Evolutionary conservation across 495 filamentous ascomycete genomes (phyloP).

Genomic region (Trichocladium antarcticum): DNA sequence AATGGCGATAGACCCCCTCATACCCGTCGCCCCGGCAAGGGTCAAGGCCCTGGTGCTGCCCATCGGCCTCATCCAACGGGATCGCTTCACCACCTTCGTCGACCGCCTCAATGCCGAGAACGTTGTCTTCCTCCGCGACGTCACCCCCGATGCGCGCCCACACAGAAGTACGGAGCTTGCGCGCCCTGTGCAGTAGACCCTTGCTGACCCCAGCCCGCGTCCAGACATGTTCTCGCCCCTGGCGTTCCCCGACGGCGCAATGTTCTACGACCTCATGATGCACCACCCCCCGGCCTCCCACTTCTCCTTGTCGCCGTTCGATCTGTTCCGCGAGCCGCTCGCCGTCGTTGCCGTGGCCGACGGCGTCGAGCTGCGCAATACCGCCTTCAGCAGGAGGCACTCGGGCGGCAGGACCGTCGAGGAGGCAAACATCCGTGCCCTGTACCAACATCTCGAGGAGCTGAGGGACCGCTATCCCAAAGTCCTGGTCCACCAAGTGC

Average conservation of each 20-base stretch:
- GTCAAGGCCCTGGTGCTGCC: constrained; percentile 75
- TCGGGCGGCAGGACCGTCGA: constrained; percentile 37
- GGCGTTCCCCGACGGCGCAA: constrained; percentile 76
- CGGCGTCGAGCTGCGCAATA: constrained; percentile 46
- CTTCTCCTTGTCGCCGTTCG: constrained; percentile 70
- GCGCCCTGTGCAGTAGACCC: not conserved
- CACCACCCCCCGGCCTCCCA: constrained; percentile 67
- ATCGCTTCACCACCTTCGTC: constrained; percentile 69
- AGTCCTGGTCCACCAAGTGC: constrained; percentile 62
- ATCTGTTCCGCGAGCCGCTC: constrained; percentile 69
- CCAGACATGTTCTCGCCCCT: constrained; percentile 91
- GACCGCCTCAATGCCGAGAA: constrained; percentile 65
- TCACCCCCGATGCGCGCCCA: constrained; percentile 76
- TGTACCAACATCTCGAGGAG: constrained; percentile 58
- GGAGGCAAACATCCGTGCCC: constrained; percentile 38
- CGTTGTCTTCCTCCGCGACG: constrained; percentile 79
- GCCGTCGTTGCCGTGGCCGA: constrained; percentile 72
- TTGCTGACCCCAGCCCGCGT: constrained; percentile 25
- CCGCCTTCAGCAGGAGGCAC: constrained; percentile 35
- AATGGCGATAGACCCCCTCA: constrained; percentile 78
- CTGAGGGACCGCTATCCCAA: constrained; percentile 61
- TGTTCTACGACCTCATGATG: constrained; percentile 82
- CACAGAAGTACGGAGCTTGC: constrained; percentile 60
- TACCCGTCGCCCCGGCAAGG: constrained; percentile 80
- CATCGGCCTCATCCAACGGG: constrained; percentile 70